These are phyloP conservation scores for Priceomyces castillae DNA, from an alignment of 805 yeast genomes.

Conservation along the genomic window DNA sequence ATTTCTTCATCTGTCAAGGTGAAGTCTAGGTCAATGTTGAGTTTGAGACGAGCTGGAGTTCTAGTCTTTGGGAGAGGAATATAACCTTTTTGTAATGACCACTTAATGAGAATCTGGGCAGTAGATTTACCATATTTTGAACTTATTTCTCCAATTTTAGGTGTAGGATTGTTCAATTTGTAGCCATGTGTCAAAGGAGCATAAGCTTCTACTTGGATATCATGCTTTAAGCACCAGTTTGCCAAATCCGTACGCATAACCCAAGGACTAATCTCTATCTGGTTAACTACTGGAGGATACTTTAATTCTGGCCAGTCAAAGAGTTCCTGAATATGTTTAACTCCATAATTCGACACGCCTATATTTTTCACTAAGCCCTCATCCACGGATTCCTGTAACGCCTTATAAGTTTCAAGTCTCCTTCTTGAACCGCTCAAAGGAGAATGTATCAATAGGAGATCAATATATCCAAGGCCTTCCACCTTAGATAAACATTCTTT, in stretches of 20 bases:
- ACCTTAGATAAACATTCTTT: conserved; percentile 52
- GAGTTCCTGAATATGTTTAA: conserved; percentile 54
- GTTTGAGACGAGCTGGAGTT: conserved; percentile 20
- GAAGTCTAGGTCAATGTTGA: conserved; percentile 26
- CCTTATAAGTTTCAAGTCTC: conserved; percentile 52
- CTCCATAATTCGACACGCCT: conserved; percentile 66
- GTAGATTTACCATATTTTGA: conserved; percentile 38
- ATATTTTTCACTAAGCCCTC: conserved; percentile 49
- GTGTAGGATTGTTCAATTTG: conserved; percentile 22
- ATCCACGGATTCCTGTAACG: conserved; percentile 54
- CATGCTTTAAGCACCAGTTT: conserved; percentile 24
- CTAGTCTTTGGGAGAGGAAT: conserved; percentile 36
- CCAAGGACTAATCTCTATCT: conserved; percentile 52
- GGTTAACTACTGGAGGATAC: conserved; percentile 46
- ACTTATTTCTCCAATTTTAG: conserved; percentile 18
- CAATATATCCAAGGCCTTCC: conserved; percentile 61
- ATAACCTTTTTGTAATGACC: conserved; percentile 49
- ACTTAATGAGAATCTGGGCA: conserved; percentile 48
- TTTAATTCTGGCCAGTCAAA: conserved; percentile 44
- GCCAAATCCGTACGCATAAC: conserved; percentile 39
- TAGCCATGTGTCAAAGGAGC: conserved; percentile 40
- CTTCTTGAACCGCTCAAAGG: conserved; percentile 43
- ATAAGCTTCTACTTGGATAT: conserved; percentile 35
- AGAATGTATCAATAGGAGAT: conserved; percentile 63
- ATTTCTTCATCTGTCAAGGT: conserved; percentile 27